Base-by-base conservation (phyloP, 768 basidiomycete genomes). In the Pisolithus sp. region DNA sequence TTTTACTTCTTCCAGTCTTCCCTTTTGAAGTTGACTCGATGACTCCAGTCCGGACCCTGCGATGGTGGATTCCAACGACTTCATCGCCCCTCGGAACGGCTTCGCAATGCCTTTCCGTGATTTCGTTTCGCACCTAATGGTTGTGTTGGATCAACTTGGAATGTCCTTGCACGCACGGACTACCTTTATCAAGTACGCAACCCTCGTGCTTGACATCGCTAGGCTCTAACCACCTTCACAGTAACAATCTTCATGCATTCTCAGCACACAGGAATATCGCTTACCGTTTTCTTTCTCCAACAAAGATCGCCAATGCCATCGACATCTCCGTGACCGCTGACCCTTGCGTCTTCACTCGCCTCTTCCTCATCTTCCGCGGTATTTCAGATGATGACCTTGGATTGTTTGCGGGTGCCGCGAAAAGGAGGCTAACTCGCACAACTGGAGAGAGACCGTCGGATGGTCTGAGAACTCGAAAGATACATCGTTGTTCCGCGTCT, bases 331-430 rank as follows among this genome's bases (percentile, higher is more conserved):
- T 93, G n/a, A 86, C 87, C 0, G 76, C 79, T 10, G 86, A 90
- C 48, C 82, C 85, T 21, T 90, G 88, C 62, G 73, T 86, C 52
- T 91, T 89, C 65, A 92, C 86, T 7, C 82, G 90, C 28, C 70
- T 93, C 21, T 93, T 93, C 74, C 77, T 93, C 52, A 89, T 93
- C 67, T 91, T 85, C 71, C 82, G 90, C 23, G 90, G 90, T 1
- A 68, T 93, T 30, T 78, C 76, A 18, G 89, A 92, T 55, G 90
- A 92, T 51, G 90, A 93, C 56, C 71, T 88, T 51, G 79, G 79
- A 18, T 64, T 81, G 38, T 91, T 91, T 64, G 80, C 82, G 5
- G 84, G 80, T 18, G 82, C 88, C 2, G 90, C 10, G 90, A 90
- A 70, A 92, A 92, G 68, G 90, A 91, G 65, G 90, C 89, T 28